These are phyloP conservation scores for Oldenlandia corymbosa DNA, from an alignment of 257 asterid species.

Conservation along the genomic window DNA sequence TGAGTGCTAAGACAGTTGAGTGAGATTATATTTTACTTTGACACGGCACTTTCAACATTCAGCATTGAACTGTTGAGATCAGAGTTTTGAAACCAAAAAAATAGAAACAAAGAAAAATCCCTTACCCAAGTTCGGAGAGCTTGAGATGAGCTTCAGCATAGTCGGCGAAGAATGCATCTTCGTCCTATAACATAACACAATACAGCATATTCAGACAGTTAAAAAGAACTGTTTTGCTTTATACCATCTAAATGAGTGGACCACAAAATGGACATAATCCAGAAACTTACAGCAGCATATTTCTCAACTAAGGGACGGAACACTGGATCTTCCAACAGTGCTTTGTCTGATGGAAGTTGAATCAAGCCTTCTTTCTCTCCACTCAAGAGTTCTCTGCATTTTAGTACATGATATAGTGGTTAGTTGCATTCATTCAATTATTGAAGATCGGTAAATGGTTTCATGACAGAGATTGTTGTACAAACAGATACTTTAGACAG, in stretches of 20 bases:
- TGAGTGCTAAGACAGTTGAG: too few species aligned
- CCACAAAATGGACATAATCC: too few species aligned
- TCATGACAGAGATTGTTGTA: background rate
- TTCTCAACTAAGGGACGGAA: slow-evolving; percentile 51
- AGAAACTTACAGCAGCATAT: slow-evolving; percentile 64
- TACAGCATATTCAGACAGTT: background rate
- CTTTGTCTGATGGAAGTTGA: slow-evolving; percentile 69
- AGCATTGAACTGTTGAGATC: too few species aligned
- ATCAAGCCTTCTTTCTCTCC: slow-evolving; percentile 59
- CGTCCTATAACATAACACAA: slow-evolving; percentile 44
- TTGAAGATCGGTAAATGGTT: too few species aligned
- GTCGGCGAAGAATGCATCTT: slow-evolving; percentile 78
- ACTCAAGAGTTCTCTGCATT: slow-evolving; percentile 52
- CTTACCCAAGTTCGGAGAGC: slow-evolving; percentile 85
- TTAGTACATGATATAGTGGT: background rate
- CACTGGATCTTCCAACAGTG: slow-evolving; percentile 51
- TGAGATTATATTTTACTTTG: too few species aligned
- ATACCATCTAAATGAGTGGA: too few species aligned
- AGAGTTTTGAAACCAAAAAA: background rate
- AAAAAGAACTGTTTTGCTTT: too few species aligned
- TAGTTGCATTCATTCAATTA: too few species aligned
- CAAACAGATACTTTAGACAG: too few species aligned
- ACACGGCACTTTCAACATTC: too few species aligned
- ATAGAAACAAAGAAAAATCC: background rate
- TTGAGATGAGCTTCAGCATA: slow-evolving; percentile 76